Evolutionary conservation across 768 basidiomycete genomes (phyloP), one percentile per base, ranked within the genome.

Genomic region (Leccinum broughii): DNA sequence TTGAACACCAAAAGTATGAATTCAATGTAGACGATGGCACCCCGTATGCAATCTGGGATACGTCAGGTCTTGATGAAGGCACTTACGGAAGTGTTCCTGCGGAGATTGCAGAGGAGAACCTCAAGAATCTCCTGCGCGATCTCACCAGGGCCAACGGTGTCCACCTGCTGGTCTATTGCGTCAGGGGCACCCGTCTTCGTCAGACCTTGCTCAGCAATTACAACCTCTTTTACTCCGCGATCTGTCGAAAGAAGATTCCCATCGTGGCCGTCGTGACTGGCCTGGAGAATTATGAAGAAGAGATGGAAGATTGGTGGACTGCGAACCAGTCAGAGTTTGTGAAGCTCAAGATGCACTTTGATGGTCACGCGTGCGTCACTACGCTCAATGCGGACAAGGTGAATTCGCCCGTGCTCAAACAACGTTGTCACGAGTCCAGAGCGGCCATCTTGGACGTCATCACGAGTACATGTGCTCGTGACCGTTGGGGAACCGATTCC

Each of bases 41-140:
- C 30, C 51, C 17, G 0, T 76, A 69, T 58, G 64, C 66, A 24
- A 56, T 77, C 34, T 73, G 76, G 70, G 78, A 80, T 56, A 79
- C 78, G 5, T 68, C 72, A 11, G 78, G 79, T 9, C 73, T 79
- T 10, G 70, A 77, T 54, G 79, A 80, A 58, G 77, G 63, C 30
- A 51, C 67, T 48, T 54, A 60, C 24, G 76, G 76, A 56, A 66
- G 59, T 7, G 63, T 71, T 51, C 68, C 71, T 57, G 69, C 72
- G 37, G 72, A 68, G 53, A 63, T 65, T 57, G 76, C 74, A 57
- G 68, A 69, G 37, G 53, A 63, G 55, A 66, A 67, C 53, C 66
- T 71, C 44, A 71, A 59, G 24, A 61, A 46, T 7, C 64, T 74
- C 48, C 46, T 76, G 1, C 61, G 55, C 30, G 73, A 67, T 56